Percentiles rank a stretch among this genome's conserved stretches.
Conservation (phyloP, 2,329 filamentous ascomycete species). For the Fusarium sp. region DNA sequence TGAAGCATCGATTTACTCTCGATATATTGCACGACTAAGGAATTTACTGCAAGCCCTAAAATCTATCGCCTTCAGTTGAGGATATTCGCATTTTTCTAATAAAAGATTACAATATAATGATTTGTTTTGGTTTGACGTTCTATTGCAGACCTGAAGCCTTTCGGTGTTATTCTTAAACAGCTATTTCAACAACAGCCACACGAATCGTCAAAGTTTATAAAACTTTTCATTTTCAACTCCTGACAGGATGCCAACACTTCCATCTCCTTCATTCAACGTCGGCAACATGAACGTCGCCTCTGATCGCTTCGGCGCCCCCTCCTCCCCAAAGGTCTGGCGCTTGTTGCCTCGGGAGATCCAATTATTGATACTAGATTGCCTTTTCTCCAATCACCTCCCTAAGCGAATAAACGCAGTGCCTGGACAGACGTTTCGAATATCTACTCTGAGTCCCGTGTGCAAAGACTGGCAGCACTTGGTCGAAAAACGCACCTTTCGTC, state of each 20-base stretch:
- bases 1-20: not conserved
- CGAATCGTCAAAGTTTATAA: not conserved
- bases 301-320: not conserved
- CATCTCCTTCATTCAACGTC: not conserved
- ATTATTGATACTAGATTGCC: not conserved
- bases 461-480: constrained; percentile 10
- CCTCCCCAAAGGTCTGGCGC: not conserved
- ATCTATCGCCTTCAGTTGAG: not conserved
- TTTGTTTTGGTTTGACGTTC: not conserved
- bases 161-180: not conserved
- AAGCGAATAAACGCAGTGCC: not conserved
- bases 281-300: not conserved
- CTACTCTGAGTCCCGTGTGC: not conserved
- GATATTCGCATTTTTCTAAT: not conserved
- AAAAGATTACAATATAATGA: too few relatives aligned
- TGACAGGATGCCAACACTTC: too few relatives aligned
- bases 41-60: not conserved
- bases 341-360: not conserved
- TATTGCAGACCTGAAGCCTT: not conserved
- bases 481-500: constrained; percentile 14
- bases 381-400: not conserved
- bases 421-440: not conserved
- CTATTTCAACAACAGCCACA: not conserved
- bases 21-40: not conserved
- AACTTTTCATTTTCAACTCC: not conserved